A percentile compares a stretch with the other conserved stretches of the same genome.
Evolutionary conservation across 1,139 yeast genomes (phyloP).

Genomic region (Ashbya aceris): DNA sequence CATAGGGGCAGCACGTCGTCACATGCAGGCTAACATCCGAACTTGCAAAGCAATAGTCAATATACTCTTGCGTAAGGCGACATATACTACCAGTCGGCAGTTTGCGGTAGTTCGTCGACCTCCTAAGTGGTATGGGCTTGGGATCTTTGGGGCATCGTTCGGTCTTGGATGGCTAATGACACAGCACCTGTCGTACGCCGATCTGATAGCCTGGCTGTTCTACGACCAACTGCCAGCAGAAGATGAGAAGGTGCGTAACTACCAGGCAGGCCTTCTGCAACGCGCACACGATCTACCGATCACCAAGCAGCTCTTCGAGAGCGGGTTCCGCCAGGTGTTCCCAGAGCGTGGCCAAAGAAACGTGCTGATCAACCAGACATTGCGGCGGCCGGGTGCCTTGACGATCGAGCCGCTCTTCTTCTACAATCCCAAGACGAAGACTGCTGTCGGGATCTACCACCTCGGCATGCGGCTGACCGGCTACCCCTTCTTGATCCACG

Average conservation of each 20-base stretch:
- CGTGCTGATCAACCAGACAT: slow-evolving; percentile 32
- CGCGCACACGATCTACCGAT: slow-evolving; percentile 45
- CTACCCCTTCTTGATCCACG: slow-evolving; percentile 80
- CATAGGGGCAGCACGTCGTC: no score
- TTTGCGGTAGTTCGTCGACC: slow-evolving; percentile 13
- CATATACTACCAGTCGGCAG: slow-evolving; percentile 5
- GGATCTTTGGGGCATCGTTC: slow-evolving; percentile 26
- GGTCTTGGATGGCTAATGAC: slow-evolving; percentile 26
- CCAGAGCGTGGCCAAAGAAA: slow-evolving; percentile 27
- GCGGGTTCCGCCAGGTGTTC: slow-evolving; percentile 31
- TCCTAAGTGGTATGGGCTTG: slow-evolving; percentile 17
- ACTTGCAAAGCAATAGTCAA: no score
- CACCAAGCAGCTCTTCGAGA: slow-evolving; percentile 24
- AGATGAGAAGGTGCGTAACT: slow-evolving; percentile 25
- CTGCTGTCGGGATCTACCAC: slow-evolving; percentile 61
- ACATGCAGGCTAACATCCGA: no score
- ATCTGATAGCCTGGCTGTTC: slow-evolving; percentile 27
- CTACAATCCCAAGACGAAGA: slow-evolving; percentile 46
- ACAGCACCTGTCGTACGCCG: slow-evolving; percentile 29
- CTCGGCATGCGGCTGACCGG: slow-evolving; percentile 77
- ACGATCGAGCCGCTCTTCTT: slow-evolving; percentile 66
- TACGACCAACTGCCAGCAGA: slow-evolving; percentile 25
- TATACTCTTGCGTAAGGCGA: not conserved
- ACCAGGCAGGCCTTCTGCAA: slow-evolving; percentile 34
- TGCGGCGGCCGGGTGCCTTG: slow-evolving; percentile 67